Base-by-base conservation (phyloP, 176 grass and related monocot genomes). In the Aegilops tauschii region DNA sequence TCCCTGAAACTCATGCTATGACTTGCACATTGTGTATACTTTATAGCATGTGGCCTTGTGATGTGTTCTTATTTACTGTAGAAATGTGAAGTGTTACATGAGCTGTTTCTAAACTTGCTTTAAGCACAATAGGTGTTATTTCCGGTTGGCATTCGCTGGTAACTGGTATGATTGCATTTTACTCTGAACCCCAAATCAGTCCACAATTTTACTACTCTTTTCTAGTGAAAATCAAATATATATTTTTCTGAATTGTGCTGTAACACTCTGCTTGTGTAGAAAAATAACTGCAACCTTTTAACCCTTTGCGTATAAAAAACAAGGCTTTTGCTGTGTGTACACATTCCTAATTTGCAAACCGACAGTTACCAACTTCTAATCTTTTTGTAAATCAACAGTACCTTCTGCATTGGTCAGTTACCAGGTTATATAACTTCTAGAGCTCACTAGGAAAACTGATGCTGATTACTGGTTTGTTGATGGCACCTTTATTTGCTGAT, bases 21-120 rank as follows among this genome's bases (percentile, higher is more conserved):
- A 6, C 37, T 47, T 66, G 17, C 40, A 21, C 16, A 18, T 21
- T 49, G 3, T 66, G 27, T 66, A 5, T 8, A 32, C 40, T 50
- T 21, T 81, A 67, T 81, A 52, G 42, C 29, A 52, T 69, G 29
- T 5, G 37, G 36, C 42, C 5, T 44, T 17, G 14, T 65, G 61
- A 9, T 45, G 78, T 42, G 8, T 30, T 80, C 59, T 80, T 44
- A 3, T 80, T 80, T 80, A 78, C 66, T 78, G 73, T 78, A 47
- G 20, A 68, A 68, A 68, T 44, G 3, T 77, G 20, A 47, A 34
- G 21, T 35, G 32, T 56, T 80, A 45, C 14, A 20, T 65, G n/a
- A 65, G 29, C 31, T 87, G 14, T 84, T 49, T 69, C 29, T 64
- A 39, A 71, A 28, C 16, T 52, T 25, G 1, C 29, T 63, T 62